phyloP scores from a whole-genome alignment of 176 grass and related monocot genomes.

The Cymbopogon citratus region DNA sequence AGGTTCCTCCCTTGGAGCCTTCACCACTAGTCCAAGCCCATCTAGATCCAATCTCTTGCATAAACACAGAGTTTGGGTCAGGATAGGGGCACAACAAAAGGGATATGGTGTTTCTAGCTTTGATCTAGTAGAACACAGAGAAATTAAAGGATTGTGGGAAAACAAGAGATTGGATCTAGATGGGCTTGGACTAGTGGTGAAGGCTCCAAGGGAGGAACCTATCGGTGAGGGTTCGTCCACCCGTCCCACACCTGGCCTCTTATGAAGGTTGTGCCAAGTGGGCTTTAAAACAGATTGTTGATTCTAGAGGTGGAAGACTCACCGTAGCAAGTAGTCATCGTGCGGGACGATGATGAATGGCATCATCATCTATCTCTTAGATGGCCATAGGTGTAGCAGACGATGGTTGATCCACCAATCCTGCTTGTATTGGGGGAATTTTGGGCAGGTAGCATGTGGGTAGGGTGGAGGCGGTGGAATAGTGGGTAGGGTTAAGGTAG shows the following conservation, averaged over 20 bases:
- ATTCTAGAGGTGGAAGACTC: background rate
- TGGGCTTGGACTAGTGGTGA: background rate
- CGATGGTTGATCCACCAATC: background rate
- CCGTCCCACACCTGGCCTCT: background rate
- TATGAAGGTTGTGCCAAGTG: background rate
- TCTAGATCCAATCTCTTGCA: background rate
- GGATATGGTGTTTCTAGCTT: too few species aligned
- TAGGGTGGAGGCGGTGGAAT: too few species aligned
- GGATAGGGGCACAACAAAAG: too few species aligned
- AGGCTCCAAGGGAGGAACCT: background rate
- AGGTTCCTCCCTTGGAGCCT: background rate
- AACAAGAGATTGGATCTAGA: background rate
- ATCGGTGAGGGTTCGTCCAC: background rate
- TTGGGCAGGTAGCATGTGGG: background rate
- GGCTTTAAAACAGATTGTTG: background rate
- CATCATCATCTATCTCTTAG: too few species aligned
- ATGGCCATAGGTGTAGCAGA: background rate
- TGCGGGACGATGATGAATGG: accelerated
- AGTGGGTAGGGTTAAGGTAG: background rate
- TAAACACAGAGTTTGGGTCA: too few species aligned
- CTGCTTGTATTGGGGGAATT: background rate
- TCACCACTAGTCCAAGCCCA: background rate
- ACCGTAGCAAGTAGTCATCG: background rate
- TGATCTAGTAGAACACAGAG: background rate
- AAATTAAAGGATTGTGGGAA: background rate